These are phyloP conservation scores for Rosa lucieae DNA, from an alignment of 306 rosid genomes.

Conservation along the genomic window DNA sequence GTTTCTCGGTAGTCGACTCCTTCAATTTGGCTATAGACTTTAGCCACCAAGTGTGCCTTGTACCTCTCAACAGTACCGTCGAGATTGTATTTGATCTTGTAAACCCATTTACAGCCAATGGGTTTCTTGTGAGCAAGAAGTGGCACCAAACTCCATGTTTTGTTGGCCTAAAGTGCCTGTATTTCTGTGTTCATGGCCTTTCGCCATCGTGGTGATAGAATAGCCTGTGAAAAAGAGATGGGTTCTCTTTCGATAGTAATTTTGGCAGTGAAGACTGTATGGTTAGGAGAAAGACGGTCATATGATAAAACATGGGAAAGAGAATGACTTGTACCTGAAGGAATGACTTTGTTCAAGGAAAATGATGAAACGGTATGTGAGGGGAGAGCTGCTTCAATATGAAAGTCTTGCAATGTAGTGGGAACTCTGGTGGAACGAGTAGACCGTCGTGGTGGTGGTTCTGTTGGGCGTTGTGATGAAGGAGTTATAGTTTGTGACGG, in stretches of 20 bases:
- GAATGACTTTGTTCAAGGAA: background rate
- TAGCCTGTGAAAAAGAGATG: background rate
- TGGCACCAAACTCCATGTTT: background rate
- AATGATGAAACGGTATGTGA: background rate
- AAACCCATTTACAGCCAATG: background rate
- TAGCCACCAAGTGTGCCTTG: background rate
- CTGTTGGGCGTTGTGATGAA: too few relatives aligned
- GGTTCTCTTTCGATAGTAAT: background rate
- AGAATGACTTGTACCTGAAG: background rate
- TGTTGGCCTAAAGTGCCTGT: background rate
- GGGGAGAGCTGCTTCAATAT: constrained; percentile 4
- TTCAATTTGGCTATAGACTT: background rate
- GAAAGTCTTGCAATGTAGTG: background rate
- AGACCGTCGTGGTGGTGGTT: background rate
- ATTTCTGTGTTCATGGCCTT: background rate
- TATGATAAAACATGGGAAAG: background rate
- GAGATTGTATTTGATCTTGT: background rate
- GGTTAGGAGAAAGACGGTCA: background rate
- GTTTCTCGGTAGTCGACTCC: background rate
- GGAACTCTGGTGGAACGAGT: background rate
- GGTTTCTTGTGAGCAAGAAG: background rate
- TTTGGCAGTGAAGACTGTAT: background rate
- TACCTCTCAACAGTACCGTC: background rate
- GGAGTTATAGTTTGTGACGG: background rate
- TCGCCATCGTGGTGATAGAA: background rate